A percentile compares a stretch with the other conserved stretches of the same genome.
Evolutionary conservation across 2,329 filamentous ascomycete genomes (phyloP).

Genomic region (Botryosphaeria dothidea): DNA sequence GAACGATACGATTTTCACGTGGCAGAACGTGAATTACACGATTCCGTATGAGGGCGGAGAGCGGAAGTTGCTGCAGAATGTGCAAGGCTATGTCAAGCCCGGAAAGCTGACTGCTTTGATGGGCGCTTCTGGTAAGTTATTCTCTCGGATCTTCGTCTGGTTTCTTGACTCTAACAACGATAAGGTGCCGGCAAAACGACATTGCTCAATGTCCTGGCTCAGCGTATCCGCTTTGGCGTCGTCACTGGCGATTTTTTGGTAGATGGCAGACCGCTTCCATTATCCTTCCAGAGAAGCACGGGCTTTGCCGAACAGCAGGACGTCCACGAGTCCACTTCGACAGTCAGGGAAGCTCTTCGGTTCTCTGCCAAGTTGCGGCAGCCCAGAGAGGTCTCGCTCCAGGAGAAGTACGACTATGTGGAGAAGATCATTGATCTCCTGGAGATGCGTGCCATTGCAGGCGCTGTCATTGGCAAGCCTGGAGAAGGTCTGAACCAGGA

Average conservation of each 20-base stretch:
- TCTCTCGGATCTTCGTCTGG: not conserved
- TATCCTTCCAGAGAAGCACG: constrained; percentile 54
- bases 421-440: constrained; percentile 64
- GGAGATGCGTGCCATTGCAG: constrained; percentile 68
- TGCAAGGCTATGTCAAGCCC: constrained; percentile 73
- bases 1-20: constrained; percentile 69
- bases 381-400: constrained; percentile 54
- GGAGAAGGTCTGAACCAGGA: constrained; percentile 58
- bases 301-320: constrained; percentile 66
- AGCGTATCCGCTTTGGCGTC: constrained; percentile 47
- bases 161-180: not conserved
- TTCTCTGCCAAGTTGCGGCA: constrained; percentile 68
- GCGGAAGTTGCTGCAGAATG: constrained; percentile 56
- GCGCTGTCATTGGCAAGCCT: constrained; percentile 62
- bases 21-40: constrained; percentile 81
- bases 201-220: constrained; percentile 42
- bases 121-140: constrained; percentile 65
- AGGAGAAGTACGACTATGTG: constrained; percentile 68
- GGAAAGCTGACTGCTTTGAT: constrained; percentile 78
- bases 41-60: constrained; percentile 54
- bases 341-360: constrained; percentile 65
- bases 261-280: constrained; percentile 37
- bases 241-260: constrained; percentile 49
- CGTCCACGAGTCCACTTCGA: constrained; percentile 66
- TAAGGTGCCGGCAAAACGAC: constrained; percentile 41